Evolutionary conservation across 2,329 filamentous ascomycete genomes (phyloP).

Genomic region (Calonectria pseudoturangicola): DNA sequence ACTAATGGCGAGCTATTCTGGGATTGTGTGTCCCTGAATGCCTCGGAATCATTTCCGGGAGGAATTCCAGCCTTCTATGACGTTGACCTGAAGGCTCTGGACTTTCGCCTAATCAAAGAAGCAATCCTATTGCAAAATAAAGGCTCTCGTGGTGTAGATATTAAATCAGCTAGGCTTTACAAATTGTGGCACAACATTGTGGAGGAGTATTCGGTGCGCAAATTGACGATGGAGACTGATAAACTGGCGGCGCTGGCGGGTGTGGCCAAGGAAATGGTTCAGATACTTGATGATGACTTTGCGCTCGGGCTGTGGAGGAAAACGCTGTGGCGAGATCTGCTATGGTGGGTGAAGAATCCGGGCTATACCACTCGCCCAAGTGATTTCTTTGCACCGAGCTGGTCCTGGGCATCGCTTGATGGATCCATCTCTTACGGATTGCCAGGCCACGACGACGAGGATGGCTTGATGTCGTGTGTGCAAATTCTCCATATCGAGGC

Average conservation of each 20-base stretch:
- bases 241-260: not conserved
- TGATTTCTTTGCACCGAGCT: not conserved
- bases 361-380: not conserved
- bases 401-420: conserved; percentile 10
- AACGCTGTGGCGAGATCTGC: not conserved
- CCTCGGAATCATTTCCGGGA: conserved; percentile 11
- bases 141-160: not conserved
- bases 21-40: conserved; percentile 4
- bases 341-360: not conserved
- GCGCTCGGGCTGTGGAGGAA: conserved; percentile 5
- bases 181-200: not conserved
- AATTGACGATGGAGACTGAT: not conserved
- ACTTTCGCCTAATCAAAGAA: not conserved
- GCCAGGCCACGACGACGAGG: not conserved
- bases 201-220: not conserved
- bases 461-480: not conserved
- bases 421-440: not conserved
- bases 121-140: not conserved
- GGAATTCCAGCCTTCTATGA: conserved; percentile 6
- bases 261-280: not conserved
- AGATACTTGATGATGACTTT: conserved; percentile 10
- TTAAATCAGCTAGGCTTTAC: not conserved
- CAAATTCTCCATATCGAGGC: not conserved
- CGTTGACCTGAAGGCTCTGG: not conserved
- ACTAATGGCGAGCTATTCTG: conserved; percentile 20